A percentile compares a stretch with the other conserved stretches of the same genome.
These are phyloP conservation scores for Wickerhamomyces bovis DNA, from an alignment of 805 yeast species.

Conservation along the genomic window DNA sequence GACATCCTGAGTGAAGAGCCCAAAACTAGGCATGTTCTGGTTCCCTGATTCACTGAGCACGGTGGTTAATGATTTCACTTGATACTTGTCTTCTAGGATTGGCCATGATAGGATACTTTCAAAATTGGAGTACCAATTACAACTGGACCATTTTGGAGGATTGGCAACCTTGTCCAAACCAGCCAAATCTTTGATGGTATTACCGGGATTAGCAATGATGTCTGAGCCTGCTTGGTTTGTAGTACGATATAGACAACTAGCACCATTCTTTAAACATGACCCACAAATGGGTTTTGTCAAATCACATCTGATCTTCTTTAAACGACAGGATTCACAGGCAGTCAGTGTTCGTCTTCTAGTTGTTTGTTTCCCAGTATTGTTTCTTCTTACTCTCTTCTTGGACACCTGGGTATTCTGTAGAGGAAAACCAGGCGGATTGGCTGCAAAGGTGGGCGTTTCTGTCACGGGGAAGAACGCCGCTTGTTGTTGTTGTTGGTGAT, in stretches of 20 bases:
- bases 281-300: conserved; percentile 40
- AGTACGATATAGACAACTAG: conserved; percentile 15
- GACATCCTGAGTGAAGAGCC: conserved; percentile 6
- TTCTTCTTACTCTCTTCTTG: background rate
- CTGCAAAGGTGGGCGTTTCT: background rate
- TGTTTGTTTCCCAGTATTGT: conserved; percentile 1
- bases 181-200: conserved; percentile 1
- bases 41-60: conserved; percentile 6
- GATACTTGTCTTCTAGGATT: conserved; percentile 10
- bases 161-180: conserved; percentile 3
- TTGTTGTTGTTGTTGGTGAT: conserved; percentile 3
- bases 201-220: background rate
- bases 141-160: conserved; percentile 16
- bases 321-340: conserved; percentile 38
- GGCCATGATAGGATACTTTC: conserved; percentile 20
- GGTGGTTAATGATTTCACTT: conserved; percentile 7
- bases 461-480: background rate
- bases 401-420: background rate
- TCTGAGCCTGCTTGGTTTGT: background rate
- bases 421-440: background rate
- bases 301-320: conserved; percentile 44
- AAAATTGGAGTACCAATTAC: conserved; percentile 16
- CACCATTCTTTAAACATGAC: conserved; percentile 25
- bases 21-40: conserved; percentile 7
- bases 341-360: conserved; percentile 15